These are phyloP conservation scores for Chlorella sp. DNA, from an alignment of 139 green algal species.

Conservation along the genomic window DNA sequence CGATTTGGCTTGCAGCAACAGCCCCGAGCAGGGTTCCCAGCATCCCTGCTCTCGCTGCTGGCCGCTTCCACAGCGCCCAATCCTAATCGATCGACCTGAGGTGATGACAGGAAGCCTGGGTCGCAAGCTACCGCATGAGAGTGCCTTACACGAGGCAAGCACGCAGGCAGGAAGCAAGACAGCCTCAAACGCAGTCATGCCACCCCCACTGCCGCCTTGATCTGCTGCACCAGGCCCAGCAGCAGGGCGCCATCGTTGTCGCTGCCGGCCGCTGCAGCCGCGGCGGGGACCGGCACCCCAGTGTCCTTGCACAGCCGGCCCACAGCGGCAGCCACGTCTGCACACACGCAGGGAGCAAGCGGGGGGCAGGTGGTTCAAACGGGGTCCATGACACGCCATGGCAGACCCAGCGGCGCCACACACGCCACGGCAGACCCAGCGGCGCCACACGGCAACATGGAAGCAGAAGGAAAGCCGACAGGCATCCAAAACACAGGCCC, in stretches of 20 bases:
- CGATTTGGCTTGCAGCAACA: too few species aligned
- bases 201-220: slow-evolving; percentile 7
- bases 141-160: too few species aligned
- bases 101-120: too few species aligned
- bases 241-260: neutral
- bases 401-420: neutral
- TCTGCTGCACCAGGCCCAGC: neutral
- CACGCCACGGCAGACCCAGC: neutral
- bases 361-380: neutral
- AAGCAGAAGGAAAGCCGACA: too few species aligned
- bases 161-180: too few species aligned
- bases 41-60: too few species aligned
- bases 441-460: neutral
- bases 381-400: too few species aligned
- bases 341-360: neutral
- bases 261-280: neutral
- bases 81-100: too few species aligned
- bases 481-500: too few species aligned
- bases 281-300: neutral
- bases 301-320: neutral
- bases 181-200: neutral
- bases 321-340: slow-evolving; percentile 9
- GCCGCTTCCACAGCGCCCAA: too few species aligned
- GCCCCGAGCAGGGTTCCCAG: too few species aligned
- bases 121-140: too few species aligned